Conservation (phyloP, 495 filamentous ascomycete genomes). For the Jackrogersella multiformis region DNA sequence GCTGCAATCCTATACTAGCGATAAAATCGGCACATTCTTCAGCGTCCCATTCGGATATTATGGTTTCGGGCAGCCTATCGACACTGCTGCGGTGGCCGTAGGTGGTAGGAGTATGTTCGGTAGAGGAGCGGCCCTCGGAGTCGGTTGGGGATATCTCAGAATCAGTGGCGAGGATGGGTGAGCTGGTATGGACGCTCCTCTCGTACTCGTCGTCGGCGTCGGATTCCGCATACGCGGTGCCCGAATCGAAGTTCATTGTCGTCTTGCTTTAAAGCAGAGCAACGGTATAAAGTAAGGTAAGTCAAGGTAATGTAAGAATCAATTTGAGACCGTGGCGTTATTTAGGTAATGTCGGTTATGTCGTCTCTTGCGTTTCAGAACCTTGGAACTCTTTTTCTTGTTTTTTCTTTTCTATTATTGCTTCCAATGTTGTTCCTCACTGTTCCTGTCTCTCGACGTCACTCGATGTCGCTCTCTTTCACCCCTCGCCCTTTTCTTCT, state of each 20-base stretch:
- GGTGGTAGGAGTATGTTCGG: slow-evolving; percentile 88
- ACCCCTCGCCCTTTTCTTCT: background rate
- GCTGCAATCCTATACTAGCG: slow-evolving; percentile 76
- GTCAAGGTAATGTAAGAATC: slow-evolving; percentile 6
- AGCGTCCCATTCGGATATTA: slow-evolving; percentile 87
- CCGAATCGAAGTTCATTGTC: slow-evolving; percentile 65
- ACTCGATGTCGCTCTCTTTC: slow-evolving; percentile 1
- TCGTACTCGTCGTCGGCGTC: slow-evolving; percentile 97
- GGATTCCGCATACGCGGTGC: slow-evolving; percentile 78
- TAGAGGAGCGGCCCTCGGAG: slow-evolving; percentile 75
- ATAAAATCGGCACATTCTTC: slow-evolving; percentile 92
- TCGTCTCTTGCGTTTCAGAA: slow-evolving; percentile 20
- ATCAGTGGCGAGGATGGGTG: slow-evolving; percentile 77
- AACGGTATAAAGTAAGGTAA: background rate
- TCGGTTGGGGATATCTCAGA: slow-evolving; percentile 83
- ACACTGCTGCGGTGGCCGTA: slow-evolving; percentile 75
- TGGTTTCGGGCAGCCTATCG: slow-evolving; percentile 75
- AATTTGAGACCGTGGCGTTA: slow-evolving; percentile 35
- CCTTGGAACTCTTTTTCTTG: slow-evolving; percentile 24
- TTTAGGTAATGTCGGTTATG: slow-evolving; percentile 24
- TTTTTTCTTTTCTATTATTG: background rate
- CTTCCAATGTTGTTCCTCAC: too few species aligned
- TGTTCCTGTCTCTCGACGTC: background rate
- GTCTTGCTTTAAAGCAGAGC: slow-evolving; percentile 15
- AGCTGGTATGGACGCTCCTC: slow-evolving; percentile 75